phyloP scores from a whole-genome alignment of 768 basidiomycete genomes.

The Auricularia heimuer region DNA sequence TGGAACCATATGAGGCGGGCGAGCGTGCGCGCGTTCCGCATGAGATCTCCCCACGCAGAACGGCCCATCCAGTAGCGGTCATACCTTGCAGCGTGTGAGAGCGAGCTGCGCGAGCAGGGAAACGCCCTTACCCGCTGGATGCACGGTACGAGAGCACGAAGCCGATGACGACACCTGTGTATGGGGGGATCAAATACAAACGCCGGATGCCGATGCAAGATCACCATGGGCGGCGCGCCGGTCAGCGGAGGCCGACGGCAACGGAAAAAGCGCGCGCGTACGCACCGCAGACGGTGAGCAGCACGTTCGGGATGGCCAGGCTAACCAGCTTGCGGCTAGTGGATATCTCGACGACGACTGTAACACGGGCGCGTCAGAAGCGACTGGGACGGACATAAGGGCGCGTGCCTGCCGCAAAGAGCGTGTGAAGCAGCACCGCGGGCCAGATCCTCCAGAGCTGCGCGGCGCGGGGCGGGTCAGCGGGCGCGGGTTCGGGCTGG shows the following conservation, averaged over 20 bases:
- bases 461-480: not conserved
- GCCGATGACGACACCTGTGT: conserved; percentile 45
- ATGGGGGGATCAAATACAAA: not conserved
- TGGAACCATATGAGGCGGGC: conserved; percentile 53
- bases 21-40: conserved; percentile 39
- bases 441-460: conserved; percentile 58
- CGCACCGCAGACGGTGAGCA: conserved; percentile 52
- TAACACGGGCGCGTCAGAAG: not conserved
- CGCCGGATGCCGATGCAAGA: conserved; percentile 2
- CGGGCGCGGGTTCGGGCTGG: not conserved
- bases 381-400: not conserved
- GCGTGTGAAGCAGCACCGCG: conserved; percentile 50
- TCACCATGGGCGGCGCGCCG: not conserved
- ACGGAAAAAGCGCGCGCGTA: conserved; percentile 1
- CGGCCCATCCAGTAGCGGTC: conserved; percentile 55
- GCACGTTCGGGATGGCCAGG: conserved; percentile 42
- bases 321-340: conserved; percentile 26
- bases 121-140: conserved; percentile 38
- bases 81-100: conserved; percentile 28
- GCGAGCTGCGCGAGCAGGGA: not conserved
- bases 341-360: conserved; percentile 37
- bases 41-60: conserved; percentile 46
- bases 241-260: not conserved
- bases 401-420: conserved; percentile 39
- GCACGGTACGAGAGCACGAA: conserved; percentile 55